Conservation (phyloP, 805 yeast species). For the Starmerella etchellsii region DNA sequence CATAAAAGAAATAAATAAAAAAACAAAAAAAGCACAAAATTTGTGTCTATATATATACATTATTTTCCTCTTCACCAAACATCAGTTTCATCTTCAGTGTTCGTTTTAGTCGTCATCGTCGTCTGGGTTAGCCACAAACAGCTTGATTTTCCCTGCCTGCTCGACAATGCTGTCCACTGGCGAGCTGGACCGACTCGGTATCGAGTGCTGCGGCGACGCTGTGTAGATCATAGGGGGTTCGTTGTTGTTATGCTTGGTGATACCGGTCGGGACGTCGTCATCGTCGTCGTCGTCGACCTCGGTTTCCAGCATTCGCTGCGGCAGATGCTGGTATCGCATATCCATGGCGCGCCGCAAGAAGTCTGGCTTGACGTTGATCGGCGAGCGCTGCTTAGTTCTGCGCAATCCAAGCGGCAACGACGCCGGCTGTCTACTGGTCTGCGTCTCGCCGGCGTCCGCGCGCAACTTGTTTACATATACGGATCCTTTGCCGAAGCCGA, state of each 20-base stretch:
- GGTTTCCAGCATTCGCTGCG: conserved; percentile 57
- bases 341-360: conserved; percentile 28
- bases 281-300: conserved; percentile 57
- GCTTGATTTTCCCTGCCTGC: conserved; percentile 26
- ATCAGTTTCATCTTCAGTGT: no score
- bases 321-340: conserved; percentile 28
- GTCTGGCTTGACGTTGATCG: conserved; percentile 21
- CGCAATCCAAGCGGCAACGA: conserved; percentile 20
- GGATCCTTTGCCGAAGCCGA: conserved; percentile 24
- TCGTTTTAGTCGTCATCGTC: no score
- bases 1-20: background rate
- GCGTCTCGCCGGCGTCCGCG: conserved; percentile 23
- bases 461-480: conserved; percentile 24
- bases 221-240: background rate
- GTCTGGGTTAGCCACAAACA: conserved; percentile 32
- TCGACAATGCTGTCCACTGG: conserved; percentile 26
- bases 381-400: conserved; percentile 8
- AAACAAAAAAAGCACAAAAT: background rate
- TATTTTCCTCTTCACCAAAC: background rate
- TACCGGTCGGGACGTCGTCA: background rate
- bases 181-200: conserved; percentile 7
- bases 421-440: conserved; percentile 20
- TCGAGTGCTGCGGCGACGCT: background rate
- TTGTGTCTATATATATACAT: background rate
- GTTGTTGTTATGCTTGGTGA: background rate